These are phyloP conservation scores for Phytophthora pisi DNA, from an alignment of 352 stramenopile genomes.

Conservation along the genomic window DNA sequence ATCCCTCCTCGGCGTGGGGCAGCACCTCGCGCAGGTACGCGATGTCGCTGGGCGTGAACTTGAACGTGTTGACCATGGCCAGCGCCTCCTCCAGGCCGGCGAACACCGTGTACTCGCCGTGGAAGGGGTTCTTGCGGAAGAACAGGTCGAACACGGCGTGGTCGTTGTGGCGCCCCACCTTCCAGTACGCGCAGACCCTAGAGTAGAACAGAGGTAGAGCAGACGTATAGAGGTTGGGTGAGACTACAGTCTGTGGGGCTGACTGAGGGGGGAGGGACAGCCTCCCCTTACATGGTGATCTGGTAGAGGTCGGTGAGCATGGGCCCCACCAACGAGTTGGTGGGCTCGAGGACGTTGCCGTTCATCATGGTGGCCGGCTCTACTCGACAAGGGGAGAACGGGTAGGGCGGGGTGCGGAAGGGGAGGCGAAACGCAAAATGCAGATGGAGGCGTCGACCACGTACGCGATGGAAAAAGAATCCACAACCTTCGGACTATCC, in stretches of 20 bases:
- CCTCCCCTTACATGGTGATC: slow-evolving; percentile 80
- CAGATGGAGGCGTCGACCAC: not conserved
- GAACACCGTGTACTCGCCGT: slow-evolving; percentile 97
- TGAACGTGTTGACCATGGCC: slow-evolving; percentile 94
- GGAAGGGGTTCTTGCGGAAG: slow-evolving; percentile 99
- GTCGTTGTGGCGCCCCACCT: slow-evolving; percentile 94
- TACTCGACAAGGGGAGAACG: not conserved
- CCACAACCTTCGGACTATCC: not conserved
- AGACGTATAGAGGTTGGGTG: not conserved
- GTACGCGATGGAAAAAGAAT: slow-evolving; percentile 1
- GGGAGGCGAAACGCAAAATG: slow-evolving; percentile 2
- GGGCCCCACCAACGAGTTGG: slow-evolving; percentile 95
- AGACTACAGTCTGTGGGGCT: not conserved
- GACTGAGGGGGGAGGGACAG: slow-evolving; percentile 5
- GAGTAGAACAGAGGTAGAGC: not conserved
- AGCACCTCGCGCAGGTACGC: slow-evolving; percentile 92
- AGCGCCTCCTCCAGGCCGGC: slow-evolving; percentile 92
- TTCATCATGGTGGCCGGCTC: slow-evolving; percentile 33
- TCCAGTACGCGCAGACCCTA: slow-evolving; percentile 99
- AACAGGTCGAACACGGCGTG: slow-evolving; percentile 96
- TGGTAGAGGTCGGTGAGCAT: slow-evolving; percentile 99
- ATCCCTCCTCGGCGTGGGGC: slow-evolving; percentile 91
- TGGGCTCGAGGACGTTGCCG: slow-evolving; percentile 61
- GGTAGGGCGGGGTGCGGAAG: slow-evolving; percentile 1
- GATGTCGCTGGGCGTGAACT: slow-evolving; percentile 94